phyloP scores from a whole-genome alignment of 2,329 filamentous ascomycete species.

The Hymenoscyphus linearis region DNA sequence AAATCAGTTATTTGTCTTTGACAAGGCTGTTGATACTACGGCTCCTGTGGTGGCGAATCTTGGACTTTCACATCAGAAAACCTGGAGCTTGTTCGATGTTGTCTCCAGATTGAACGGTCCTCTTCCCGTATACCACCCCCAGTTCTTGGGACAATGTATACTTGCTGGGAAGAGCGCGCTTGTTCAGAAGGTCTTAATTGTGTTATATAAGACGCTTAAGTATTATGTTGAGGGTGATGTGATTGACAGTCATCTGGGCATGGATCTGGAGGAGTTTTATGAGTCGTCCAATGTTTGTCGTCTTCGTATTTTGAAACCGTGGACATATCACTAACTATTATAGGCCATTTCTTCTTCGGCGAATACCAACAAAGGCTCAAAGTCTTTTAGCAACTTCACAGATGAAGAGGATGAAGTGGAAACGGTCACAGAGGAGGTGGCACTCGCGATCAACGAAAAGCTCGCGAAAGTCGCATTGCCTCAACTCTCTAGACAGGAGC shows the following conservation, averaged over 20 bases:
- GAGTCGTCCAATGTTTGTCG: conserved; percentile 26
- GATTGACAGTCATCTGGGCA: conserved; percentile 71
- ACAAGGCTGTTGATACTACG: conserved; percentile 64
- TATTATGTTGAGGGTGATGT: conserved; percentile 77
- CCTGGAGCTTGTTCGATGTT: conserved; percentile 67
- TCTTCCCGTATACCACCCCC: conserved; percentile 85
- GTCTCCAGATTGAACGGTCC: conserved; percentile 82
- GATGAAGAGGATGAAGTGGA: conserved; percentile 53
- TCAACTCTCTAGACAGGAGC: conserved; percentile 77
- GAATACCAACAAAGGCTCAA: conserved; percentile 19
- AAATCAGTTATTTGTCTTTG: conserved; percentile 84
- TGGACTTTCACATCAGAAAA: conserved; percentile 23
- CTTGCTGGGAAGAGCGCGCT: conserved; percentile 68
- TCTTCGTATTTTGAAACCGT: background rate
- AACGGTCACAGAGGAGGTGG: conserved; percentile 65
- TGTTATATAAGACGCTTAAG: conserved; percentile 70
- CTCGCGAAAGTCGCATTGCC: conserved; percentile 70
- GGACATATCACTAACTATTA: background rate
- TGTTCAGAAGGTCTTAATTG: conserved; percentile 68
- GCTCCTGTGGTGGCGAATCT: conserved; percentile 24
- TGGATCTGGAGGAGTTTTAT: conserved; percentile 58
- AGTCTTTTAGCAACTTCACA: conserved; percentile 44
- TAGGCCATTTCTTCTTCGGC: conserved; percentile 18
- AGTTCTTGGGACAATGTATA: conserved; percentile 82
- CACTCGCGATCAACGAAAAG: conserved; percentile 66